These are phyloP conservation scores for Prunella vulgaris DNA, from an alignment of 257 asterid species.

Conservation along the genomic window DNA sequence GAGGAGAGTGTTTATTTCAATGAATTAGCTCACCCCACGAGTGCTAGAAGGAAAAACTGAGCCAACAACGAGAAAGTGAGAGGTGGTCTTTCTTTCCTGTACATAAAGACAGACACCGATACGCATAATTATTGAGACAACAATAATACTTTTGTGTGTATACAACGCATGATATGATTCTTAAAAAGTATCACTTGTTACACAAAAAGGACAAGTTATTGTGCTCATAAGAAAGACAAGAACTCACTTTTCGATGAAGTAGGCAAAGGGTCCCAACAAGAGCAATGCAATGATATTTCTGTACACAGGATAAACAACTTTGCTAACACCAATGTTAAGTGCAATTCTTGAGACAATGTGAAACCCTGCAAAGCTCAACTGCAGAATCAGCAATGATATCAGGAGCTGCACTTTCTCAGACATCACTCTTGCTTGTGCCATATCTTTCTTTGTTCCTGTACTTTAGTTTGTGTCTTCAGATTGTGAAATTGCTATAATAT, in stretches of 20 bases:
- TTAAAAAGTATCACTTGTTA: background rate
- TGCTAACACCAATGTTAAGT: constrained; percentile 81
- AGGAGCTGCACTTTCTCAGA: constrained; percentile 62
- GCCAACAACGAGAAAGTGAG: constrained; percentile 69
- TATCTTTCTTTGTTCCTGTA: constrained; percentile 6
- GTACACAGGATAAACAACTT: constrained; percentile 77
- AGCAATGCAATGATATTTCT: constrained; percentile 71
- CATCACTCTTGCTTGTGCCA: constrained; percentile 40
- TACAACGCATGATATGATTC: background rate
- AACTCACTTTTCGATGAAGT: constrained; percentile 69
- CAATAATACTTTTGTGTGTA: background rate
- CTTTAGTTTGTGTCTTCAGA: constrained; percentile 4
- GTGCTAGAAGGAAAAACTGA: constrained; percentile 72
- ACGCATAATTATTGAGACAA: background rate
- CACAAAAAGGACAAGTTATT: background rate
- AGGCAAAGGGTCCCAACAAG: constrained; percentile 73
- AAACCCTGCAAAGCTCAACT: constrained; percentile 80
- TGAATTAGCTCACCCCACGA: constrained; percentile 52
- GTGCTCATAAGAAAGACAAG: background rate
- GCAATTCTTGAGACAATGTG: constrained; percentile 88
- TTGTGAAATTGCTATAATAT: background rate
- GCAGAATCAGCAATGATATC: constrained; percentile 59
- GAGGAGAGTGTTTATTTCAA: background rate
- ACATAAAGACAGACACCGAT: background rate
- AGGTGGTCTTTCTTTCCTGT: constrained; percentile 84